phyloP scores from a whole-genome alignment of 805 yeast genomes.

The Wickerhamiella dianesei region DNA sequence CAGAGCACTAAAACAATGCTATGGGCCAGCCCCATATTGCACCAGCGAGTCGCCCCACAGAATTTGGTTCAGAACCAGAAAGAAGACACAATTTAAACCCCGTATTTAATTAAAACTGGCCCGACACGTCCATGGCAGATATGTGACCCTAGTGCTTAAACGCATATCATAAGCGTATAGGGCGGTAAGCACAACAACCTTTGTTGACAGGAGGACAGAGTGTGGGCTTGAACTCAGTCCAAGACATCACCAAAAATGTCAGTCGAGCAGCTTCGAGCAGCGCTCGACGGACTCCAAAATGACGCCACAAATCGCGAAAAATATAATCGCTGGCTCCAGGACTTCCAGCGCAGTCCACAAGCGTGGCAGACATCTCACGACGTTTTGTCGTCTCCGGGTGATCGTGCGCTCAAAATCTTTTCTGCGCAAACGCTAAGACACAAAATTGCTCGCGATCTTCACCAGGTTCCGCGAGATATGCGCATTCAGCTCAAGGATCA shows the following conservation, averaged over 20 bases:
- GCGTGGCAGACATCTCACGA: constrained; percentile 68
- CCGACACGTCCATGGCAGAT: too few relatives aligned
- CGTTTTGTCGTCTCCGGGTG: constrained; percentile 30
- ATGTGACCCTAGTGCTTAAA: too few relatives aligned
- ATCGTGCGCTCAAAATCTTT: constrained; percentile 57
- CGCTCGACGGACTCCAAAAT: constrained; percentile 19
- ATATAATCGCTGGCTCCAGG: constrained; percentile 48
- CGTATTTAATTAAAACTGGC: too few relatives aligned
- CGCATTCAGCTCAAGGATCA: constrained; percentile 52
- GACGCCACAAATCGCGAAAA: constrained; percentile 22
- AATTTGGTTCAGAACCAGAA: too few relatives aligned
- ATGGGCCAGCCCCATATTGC: too few relatives aligned
- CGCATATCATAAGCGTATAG: too few relatives aligned
- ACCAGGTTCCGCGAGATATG: constrained; percentile 55
- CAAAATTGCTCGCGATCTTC: constrained; percentile 69
- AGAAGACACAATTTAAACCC: too few relatives aligned
- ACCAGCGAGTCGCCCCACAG: too few relatives aligned
- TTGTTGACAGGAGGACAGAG: neutral
- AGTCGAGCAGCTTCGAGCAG: constrained; percentile 27
- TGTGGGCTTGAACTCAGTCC: too few relatives aligned
- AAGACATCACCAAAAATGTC: too few relatives aligned
- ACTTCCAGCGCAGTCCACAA: constrained; percentile 52
- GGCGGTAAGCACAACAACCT: too few relatives aligned
- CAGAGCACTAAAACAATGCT: too few relatives aligned
- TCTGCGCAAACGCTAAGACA: constrained; percentile 85